Base-by-base conservation (phyloP, 768 basidiomycete species). In the Suillus ampliporus region DNA sequence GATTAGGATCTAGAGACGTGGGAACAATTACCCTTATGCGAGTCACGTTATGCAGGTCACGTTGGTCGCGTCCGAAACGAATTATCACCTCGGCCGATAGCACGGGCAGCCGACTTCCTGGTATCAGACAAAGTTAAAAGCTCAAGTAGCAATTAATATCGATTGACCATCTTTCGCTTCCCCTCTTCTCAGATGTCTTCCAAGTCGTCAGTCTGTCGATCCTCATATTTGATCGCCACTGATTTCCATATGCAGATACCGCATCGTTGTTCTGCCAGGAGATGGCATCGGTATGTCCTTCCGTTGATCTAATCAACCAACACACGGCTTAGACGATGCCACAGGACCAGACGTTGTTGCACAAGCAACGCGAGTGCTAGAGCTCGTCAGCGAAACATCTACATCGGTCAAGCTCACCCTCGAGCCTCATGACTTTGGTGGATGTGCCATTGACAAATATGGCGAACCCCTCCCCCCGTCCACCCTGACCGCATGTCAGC, bases 231-330 rank as follows among this genome's bases (percentile, higher is more conserved):
- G 26, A 51, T 67, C 60, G 68, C 23, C 50, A 21, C 47, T 63
- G 28, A 38, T 5, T 23, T 28, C 38, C 19, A 15, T 34, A 38
- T 7, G 11, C 68, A 96, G 95, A 59, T 97, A 92, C 77, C 89
- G 89, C 65, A 86, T 99, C 73, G 92, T 89, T 40, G 85, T 96
- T 58, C 88, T 99, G 47, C 89, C 90, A n/a, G 97, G 97, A 57
- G 97, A 99, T 78, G 97, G 97, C 64, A 99, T 99, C 69, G 97
- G 96, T 94, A 71, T 47, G 83, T 64, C 14, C 28, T 47, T 28
- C 19, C 37, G 11, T 46, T 47, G 28, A 38, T 57, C 14, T 47
- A 54, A 34, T 13, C 53, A 10, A 37, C 3, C 60, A 46, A 41
- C 15, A 6, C 41, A 21, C 1, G 23, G 40, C 34, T 60, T 41